Evolutionary conservation across 2,329 filamentous ascomycete genomes (phyloP).

Genomic region (Fusarium lateritium): DNA sequence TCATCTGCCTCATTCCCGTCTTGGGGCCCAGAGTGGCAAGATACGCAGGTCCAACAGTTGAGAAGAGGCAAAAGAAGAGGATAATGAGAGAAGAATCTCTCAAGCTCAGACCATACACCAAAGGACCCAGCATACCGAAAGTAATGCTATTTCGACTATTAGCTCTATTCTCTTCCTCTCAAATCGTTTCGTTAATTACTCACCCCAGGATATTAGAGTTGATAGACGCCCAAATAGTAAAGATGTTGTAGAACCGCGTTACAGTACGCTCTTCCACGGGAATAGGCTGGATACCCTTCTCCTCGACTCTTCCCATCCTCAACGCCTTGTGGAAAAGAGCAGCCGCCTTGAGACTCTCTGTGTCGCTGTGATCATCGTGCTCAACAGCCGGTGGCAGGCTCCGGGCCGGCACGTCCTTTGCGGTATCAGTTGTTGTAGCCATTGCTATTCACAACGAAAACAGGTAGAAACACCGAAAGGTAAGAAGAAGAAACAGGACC

Average conservation of each 20-base stretch:
- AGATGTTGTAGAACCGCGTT: conserved; percentile 60
- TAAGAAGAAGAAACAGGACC: not conserved
- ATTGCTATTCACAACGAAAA: not conserved
- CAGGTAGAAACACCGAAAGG: not conserved
- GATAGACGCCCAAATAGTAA: conserved; percentile 65
- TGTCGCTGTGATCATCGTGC: conserved; percentile 49
- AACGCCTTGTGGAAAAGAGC: conserved; percentile 53
- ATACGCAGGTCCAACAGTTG: conserved; percentile 68
- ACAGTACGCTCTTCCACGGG: conserved; percentile 59
- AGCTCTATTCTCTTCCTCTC: conserved; percentile 2
- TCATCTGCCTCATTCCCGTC: conserved; percentile 76
- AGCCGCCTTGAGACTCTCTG: conserved; percentile 47
- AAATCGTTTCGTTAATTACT: conserved; percentile 26
- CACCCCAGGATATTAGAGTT: conserved; percentile 64
- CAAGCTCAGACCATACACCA: conserved; percentile 67
- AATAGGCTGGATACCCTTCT: conserved; percentile 61
- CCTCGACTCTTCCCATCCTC: conserved; percentile 59
- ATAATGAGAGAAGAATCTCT: conserved; percentile 72
- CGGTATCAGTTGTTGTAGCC: conserved; percentile 30
- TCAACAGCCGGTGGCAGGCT: conserved; percentile 32
- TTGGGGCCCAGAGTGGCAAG: conserved; percentile 71
- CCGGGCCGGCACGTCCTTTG: conserved; percentile 36
- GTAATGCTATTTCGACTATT: conserved; percentile 62
- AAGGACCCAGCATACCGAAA: conserved; percentile 74
- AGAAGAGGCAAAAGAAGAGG: conserved; percentile 73